A percentile compares a stretch with the other conserved stretches of the same genome.
phyloP scores from a whole-genome alignment of 345 rosid species.

The Camelina neglecta region DNA sequence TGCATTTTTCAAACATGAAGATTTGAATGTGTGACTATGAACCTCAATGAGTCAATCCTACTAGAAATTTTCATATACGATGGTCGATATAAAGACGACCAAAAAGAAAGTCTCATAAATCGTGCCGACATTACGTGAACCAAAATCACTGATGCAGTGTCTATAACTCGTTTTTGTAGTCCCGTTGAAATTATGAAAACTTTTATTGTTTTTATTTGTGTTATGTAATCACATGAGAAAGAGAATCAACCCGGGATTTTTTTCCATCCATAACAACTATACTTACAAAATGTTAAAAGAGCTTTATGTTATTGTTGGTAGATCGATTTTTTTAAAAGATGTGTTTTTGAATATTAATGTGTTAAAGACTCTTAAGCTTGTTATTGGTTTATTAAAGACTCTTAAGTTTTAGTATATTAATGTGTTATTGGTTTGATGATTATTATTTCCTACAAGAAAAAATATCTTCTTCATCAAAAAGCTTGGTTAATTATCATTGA shows the following conservation, averaged over 20 bases:
- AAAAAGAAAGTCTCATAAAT: background rate
- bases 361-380: too few relatives aligned
- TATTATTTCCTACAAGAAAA: background rate
- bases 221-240: background rate
- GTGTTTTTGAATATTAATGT: too few relatives aligned
- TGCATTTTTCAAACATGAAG: too few relatives aligned
- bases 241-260: background rate
- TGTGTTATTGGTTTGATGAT: background rate
- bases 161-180: background rate
- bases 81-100: background rate
- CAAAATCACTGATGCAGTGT: background rate
- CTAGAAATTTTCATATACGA: too few relatives aligned
- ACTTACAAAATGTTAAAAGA: background rate
- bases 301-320: background rate
- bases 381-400: too few relatives aligned
- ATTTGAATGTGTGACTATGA: too few relatives aligned
- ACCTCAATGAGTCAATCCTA: too few relatives aligned
- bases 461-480: background rate
- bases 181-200: background rate
- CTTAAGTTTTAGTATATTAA: too few relatives aligned
- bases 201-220: background rate
- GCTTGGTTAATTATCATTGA: background rate
- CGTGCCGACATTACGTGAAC: slow-evolving; percentile 27
- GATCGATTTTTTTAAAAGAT: too few relatives aligned
- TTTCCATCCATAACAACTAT: background rate